Conservation (phyloP, 768 basidiomycete species). For the Suillus subalutaceus region DNA sequence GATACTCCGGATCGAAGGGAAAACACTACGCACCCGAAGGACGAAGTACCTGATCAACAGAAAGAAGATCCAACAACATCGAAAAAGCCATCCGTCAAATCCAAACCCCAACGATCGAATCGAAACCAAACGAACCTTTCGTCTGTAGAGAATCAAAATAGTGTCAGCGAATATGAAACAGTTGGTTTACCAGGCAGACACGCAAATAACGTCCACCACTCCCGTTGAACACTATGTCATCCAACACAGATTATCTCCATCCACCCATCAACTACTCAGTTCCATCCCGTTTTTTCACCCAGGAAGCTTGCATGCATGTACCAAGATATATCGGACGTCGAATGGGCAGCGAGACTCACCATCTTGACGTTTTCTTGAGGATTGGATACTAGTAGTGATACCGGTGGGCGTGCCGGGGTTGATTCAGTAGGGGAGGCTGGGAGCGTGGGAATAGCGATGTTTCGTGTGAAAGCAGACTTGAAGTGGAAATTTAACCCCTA, state of each 20-base stretch:
- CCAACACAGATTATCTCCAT: constrained; percentile 33
- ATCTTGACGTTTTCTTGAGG: constrained; percentile 44
- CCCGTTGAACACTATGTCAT: constrained; percentile 33
- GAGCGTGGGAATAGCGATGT: constrained; percentile 24
- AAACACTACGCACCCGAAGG: constrained; percentile 76
- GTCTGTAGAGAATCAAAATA: constrained; percentile 49
- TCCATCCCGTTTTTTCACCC: constrained; percentile 22
- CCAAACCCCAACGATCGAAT: not conserved
- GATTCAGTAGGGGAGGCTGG: constrained; percentile 17
- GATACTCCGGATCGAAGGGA: not conserved
- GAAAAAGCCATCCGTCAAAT: constrained; percentile 19
- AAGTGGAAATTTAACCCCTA: not conserved
- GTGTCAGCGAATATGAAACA: constrained; percentile 21
- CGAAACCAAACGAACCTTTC: constrained; percentile 67
- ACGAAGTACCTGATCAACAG: constrained; percentile 81
- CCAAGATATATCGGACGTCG: constrained; percentile 16
- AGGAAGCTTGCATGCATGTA: constrained; percentile 8
- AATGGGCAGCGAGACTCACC: constrained; percentile 42
- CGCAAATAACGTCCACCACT: not conserved
- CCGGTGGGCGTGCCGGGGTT: constrained; percentile 11
- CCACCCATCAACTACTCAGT: constrained; percentile 32
- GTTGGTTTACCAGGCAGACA: not conserved
- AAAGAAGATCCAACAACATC: not conserved
- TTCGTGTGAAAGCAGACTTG: not conserved
- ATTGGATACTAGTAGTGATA: constrained; percentile 24